A percentile compares a stretch with the other conserved stretches of the same genome.
Evolutionary conservation across 495 filamentous ascomycete genomes (phyloP).

Genomic region (Amniculicola lignicola): DNA sequence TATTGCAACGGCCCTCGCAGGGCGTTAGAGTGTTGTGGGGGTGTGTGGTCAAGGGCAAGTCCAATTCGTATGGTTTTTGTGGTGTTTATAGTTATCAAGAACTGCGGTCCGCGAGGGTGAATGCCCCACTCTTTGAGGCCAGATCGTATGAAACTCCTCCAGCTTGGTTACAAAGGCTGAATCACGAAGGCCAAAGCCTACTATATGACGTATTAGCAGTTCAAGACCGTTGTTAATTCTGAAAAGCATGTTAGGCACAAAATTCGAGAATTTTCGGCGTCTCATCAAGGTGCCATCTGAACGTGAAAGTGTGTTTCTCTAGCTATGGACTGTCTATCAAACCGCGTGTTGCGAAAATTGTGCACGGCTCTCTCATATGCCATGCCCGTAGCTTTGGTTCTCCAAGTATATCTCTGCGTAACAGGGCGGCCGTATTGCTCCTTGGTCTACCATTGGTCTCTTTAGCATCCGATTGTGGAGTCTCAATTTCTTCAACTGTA

Average conservation of each 20-base stretch:
- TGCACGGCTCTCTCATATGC: constrained; percentile 64
- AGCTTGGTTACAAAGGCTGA: too few species aligned
- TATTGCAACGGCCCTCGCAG: not conserved
- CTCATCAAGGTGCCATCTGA: not conserved
- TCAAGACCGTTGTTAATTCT: not conserved
- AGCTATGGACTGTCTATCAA: too few species aligned
- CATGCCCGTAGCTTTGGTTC: constrained; percentile 66
- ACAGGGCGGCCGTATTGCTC: constrained; percentile 11
- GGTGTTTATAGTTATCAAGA: not conserved
- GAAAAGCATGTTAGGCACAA: not conserved
- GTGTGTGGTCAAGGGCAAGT: not conserved
- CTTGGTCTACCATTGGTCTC: constrained; percentile 21
- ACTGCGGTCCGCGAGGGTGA: too few species aligned
- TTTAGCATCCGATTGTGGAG: constrained; percentile 30
- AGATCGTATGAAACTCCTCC: too few species aligned
- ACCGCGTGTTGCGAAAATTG: constrained; percentile 61
- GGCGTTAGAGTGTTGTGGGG: not conserved
- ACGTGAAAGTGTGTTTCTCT: not conserved
- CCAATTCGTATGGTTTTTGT: not conserved
- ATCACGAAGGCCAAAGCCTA: not conserved
- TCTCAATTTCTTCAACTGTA: constrained; percentile 70
- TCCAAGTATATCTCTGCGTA: constrained; percentile 44
- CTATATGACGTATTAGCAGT: not conserved
- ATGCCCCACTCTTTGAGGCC: too few species aligned
- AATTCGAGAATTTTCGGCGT: not conserved